Base-by-base conservation (phyloP, 2,329 filamentous ascomycete species). In the Aspergillus pseudotamarii region DNA sequence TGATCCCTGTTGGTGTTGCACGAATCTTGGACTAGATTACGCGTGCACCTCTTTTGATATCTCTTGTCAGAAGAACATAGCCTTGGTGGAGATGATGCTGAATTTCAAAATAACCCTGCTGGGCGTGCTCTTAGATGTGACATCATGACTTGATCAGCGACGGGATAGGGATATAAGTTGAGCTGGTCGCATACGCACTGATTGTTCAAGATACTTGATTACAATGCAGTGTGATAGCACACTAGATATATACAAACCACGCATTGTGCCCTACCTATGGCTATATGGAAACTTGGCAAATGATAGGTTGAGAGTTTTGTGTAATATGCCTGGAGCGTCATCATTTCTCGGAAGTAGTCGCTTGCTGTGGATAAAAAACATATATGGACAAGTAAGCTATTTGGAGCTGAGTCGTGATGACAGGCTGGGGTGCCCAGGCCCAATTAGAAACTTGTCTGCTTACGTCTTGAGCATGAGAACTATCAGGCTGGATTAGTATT, bases 131-230 rank as follows among this genome's bases (percentile, higher is more conserved):
- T 1, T 9, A 41, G 19, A 41, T n/a, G 38, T 41, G n/a, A 41
- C 8, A 41, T 41, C 19, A 36, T 16, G 14, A 5, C 8, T 41
- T 41, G 38, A 41, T 41, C 19, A 10, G 9, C 38, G 16, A 41
- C 16, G 6, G 3, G 2, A 10, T n/a, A n/a, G 1, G 34, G 4
- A 41, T 10, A 9, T 19, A 9, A 8, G 0, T 8, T 5, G 2
- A 41, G 16, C 16, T 19, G 16, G 19, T 0, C 2, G 12, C 34
- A 4, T 6, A 6, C 16, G 34, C 12, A 0, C 6, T 14, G n/a
- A n/a, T 41, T n/a, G 16, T 4, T 3, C 38, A n/a, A n/a, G 3
- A 10, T 4, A 2, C 3, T 41, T 19, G 16, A 41, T n/a, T 16
- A 41, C 38, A n/a, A 41, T 41, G 16, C 38, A 41, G 16, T 2